These are phyloP conservation scores for Cicer arietinum DNA, from an alignment of 306 rosid genomes.

Conservation along the genomic window DNA sequence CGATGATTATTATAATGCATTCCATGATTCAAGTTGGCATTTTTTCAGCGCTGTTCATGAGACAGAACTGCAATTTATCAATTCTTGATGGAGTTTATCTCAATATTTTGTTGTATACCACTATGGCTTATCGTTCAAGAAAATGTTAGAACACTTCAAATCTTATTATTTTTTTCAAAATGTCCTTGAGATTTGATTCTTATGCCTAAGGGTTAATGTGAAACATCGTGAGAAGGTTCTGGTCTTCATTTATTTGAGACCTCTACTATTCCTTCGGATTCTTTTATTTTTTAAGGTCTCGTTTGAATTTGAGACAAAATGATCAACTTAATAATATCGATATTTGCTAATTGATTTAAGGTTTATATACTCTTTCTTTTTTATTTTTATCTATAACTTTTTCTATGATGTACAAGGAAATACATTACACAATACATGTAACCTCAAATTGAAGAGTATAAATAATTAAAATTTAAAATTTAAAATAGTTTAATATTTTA, in stretches of 20 bases:
- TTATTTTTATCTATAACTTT: no score
- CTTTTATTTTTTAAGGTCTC: no score
- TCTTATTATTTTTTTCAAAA: neutral
- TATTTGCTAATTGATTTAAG: no score
- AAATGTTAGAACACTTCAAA: neutral
- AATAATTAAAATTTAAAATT: no score
- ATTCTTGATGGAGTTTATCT: constrained; percentile 42
- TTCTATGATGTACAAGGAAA: no score
- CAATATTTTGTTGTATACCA: constrained; percentile 2
- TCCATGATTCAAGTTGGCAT: constrained; percentile 94
- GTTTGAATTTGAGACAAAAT: no score
- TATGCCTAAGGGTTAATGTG: neutral
- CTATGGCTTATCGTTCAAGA: neutral
- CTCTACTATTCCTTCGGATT: neutral
- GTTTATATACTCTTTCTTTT: no score
- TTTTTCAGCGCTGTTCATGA: constrained; percentile 61
- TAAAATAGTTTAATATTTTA: no score
- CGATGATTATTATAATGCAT: constrained; percentile 76
- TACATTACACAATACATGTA: no score
- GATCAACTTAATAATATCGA: no score
- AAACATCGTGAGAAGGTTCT: neutral
- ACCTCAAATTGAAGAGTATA: no score
- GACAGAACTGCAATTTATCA: constrained; percentile 46
- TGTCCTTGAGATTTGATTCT: neutral
- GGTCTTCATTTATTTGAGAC: neutral